Base-by-base conservation (phyloP, 805 yeast genomes). In the Teunomyces funiuensis region DNA sequence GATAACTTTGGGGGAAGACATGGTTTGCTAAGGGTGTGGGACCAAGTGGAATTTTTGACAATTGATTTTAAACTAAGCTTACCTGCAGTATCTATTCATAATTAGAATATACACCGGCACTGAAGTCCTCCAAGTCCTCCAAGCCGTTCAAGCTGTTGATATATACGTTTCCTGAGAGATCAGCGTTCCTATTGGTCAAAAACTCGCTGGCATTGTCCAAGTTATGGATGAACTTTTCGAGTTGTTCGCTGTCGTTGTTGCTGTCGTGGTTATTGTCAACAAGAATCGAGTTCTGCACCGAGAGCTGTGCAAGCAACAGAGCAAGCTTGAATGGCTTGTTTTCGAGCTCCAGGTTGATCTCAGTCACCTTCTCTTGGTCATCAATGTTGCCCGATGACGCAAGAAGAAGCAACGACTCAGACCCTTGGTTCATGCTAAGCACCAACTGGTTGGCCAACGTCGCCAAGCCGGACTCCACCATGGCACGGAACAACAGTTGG, bases 71-170 rank as follows among this genome's bases (percentile, higher is more conserved):
- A n/a, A n/a, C n/a, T n/a, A n/a, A n/a, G n/a, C n/a, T 33, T 30
- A 16, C 10, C 34, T 30, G 8, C 25, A 8, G 27, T 27, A 34
- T 27, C 20, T 56, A 68, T 40, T 69, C 74, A 49, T 85, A 87
- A 55, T 88, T 88, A 14, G 96, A 84, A 61, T 90, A 90, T 6
- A 90, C 90, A 50, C 88, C 76, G 4, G 97, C 97, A 64, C 96
- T 83, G 51, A 90, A 74, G 45, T 88, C 96, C 50, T 87, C 95
- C 43, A 90, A 73, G 48, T 82, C 88, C 13, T 78, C 82, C 23
- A 63, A 52, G 28, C 60, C 63, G 50, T 66, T 67, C 42, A 68
- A 47, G 39, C 46, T 59, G 51, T 65, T 68, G 26, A 70, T 53
- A 48, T 61, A 70, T 11, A 59, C 54, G 45, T 70, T 70, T 9